A percentile compares a stretch with the other conserved stretches of the same genome.
Conservation (phyloP, 225 moss, liverwort and hornwort species). For the Pseudisothecium myosuroides region DNA sequence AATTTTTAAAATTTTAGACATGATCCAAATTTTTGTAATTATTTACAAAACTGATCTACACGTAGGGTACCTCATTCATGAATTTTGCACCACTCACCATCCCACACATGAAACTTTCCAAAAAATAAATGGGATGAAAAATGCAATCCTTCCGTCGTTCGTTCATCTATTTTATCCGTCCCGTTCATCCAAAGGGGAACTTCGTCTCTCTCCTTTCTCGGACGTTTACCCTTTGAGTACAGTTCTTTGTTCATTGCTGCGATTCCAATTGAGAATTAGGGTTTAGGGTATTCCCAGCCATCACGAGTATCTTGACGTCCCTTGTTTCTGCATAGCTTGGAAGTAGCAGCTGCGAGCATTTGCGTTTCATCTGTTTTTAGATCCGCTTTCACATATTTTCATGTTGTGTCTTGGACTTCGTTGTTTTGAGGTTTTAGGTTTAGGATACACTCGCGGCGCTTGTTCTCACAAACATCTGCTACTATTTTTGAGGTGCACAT, state of each 20-base stretch:
- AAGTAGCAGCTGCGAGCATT: neutral
- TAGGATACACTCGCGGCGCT: neutral
- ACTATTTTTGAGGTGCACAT: neutral
- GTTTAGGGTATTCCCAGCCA: neutral
- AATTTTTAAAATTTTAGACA: no score
- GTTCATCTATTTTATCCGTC: neutral
- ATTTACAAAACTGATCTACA: no score
- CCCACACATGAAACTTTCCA: neutral
- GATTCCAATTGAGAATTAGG: neutral
- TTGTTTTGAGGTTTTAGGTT: neutral
- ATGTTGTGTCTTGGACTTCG: neutral
- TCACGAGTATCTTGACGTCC: neutral
- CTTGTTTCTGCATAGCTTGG: neutral
- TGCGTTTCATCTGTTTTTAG: neutral
- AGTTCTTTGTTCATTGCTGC: neutral
- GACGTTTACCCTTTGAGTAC: neutral
- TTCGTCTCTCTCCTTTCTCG: neutral
- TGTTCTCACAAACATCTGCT: neutral
- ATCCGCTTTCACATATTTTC: neutral
- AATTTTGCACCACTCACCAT: neutral
- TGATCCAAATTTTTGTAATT: no score
- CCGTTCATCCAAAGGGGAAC: neutral
- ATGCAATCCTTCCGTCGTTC: neutral
- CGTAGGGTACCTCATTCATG: no score
- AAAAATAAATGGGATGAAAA: neutral